phyloP scores from a whole-genome alignment of 1,139 yeast species.

The Lodderomyces elongisporus region DNA sequence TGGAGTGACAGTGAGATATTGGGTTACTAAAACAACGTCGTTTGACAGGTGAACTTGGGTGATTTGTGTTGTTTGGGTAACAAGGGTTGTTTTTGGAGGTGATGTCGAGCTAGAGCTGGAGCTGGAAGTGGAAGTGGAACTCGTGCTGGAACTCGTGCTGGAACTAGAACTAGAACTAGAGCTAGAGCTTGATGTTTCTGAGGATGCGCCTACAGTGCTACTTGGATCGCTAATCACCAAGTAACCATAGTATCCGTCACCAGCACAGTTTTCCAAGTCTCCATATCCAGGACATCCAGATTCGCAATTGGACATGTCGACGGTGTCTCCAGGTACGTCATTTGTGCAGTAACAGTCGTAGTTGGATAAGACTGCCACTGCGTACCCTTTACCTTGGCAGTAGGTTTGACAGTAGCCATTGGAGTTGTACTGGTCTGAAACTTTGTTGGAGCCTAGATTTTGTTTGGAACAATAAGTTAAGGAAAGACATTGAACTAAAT shows the following conservation, averaged over 20 bases:
- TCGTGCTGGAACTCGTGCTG: constrained; percentile 9
- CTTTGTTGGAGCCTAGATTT: constrained; percentile 25
- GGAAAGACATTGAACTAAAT: constrained; percentile 9
- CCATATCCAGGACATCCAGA: constrained; percentile 47
- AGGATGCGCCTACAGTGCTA: constrained; percentile 14
- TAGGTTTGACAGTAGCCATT: constrained; percentile 50
- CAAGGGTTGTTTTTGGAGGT: constrained; percentile 9
- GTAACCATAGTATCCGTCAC: constrained; percentile 31
- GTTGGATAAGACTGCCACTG: constrained; percentile 52
- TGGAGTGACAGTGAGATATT: constrained; percentile 6
- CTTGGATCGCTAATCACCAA: constrained; percentile 24
- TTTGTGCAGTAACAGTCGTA: constrained; percentile 60
- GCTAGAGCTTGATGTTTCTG: not conserved
- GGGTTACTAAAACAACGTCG: constrained; percentile 10
- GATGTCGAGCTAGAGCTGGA: constrained; percentile 4
- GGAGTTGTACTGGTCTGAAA: constrained; percentile 31
- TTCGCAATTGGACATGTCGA: constrained; percentile 34
- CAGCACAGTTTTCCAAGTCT: constrained; percentile 30
- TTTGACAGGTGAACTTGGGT: constrained; percentile 11
- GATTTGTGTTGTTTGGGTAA: constrained; percentile 14
- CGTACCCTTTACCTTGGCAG: constrained; percentile 42
- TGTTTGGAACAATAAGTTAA: constrained; percentile 41
- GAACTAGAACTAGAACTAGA: not conserved
- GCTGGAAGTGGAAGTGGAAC: not conserved
- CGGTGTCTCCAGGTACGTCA: constrained; percentile 40